Conservation (phyloP, 2,329 filamentous ascomycete species). For the Colletotrichum eremochloae region DNA sequence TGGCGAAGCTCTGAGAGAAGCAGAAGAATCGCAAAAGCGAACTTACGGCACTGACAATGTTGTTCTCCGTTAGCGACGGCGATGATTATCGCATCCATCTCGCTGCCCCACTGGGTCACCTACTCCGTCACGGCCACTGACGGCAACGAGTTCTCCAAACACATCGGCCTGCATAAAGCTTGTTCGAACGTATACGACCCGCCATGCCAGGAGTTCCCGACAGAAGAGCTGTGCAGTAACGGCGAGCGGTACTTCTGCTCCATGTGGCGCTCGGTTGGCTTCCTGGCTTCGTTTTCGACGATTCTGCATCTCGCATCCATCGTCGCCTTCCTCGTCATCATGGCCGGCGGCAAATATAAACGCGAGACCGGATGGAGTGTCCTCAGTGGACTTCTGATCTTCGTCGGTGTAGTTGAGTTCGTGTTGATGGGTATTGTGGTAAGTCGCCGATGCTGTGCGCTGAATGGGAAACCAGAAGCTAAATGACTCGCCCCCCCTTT, state of each 20-base stretch:
- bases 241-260: conserved; percentile 83
- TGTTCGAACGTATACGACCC: conserved; percentile 78
- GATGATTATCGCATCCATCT: conserved; percentile 78
- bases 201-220: conserved; percentile 76
- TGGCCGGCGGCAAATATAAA: conserved; percentile 83
- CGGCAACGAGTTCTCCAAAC: conserved; percentile 65
- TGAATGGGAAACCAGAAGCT: conserved; percentile 20
- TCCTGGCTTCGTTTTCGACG: conserved; percentile 86
- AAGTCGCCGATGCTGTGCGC: conserved; percentile 54
- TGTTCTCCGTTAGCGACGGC: conserved; percentile 69
- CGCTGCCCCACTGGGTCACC: conserved; percentile 78
- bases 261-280: conserved; percentile 91
- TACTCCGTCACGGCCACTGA: conserved; percentile 68
- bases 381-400: conserved; percentile 73
- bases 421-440: conserved; percentile 87
- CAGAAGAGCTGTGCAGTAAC: conserved; percentile 74
- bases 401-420: conserved; percentile 78
- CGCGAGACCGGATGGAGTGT: conserved; percentile 88
- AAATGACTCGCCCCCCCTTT: not conserved
- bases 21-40: not conserved
- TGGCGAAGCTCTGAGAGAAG: not conserved
- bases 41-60: conserved; percentile 48
- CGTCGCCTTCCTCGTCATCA: conserved; percentile 82
- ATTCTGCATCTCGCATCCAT: conserved; percentile 85
- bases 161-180: conserved; percentile 83